Percentiles rank a stretch among this genome's conserved stretches.
Evolutionary conservation across 106 monocot species (phyloP).

Genomic region (Gastrodia elata): DNA sequence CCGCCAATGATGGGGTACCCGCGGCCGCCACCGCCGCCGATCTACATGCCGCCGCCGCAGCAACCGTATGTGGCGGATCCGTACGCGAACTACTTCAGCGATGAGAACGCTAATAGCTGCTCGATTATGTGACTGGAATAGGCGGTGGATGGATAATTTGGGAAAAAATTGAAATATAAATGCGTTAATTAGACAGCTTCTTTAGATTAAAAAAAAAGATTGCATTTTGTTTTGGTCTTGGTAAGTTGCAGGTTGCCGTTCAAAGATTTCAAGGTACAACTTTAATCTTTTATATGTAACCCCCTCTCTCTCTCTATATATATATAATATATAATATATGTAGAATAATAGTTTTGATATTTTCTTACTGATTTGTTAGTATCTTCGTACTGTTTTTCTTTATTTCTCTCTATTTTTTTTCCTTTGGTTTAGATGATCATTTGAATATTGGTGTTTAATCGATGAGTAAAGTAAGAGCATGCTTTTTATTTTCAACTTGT

Average conservation of each 20-base stretch:
- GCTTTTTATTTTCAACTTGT: background rate
- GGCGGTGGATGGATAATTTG: background rate
- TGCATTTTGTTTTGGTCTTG: background rate
- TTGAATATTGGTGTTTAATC: background rate
- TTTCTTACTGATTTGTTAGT: background rate
- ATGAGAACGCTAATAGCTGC: conserved; percentile 59
- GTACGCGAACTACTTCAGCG: conserved; percentile 42
- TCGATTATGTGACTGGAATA: conserved; percentile 42
- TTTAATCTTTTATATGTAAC: conserved; percentile 1
- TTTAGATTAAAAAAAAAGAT: conserved; percentile 5
- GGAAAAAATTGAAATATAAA: conserved; percentile 4
- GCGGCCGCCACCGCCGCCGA: conserved; percentile 12
- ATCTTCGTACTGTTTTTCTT: background rate
- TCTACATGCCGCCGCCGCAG: conserved; percentile 18
- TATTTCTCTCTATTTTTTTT: background rate
- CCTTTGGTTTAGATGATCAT: background rate
- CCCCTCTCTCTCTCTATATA: background rate
- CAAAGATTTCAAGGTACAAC: background rate
- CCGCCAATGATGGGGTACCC: conserved; percentile 24
- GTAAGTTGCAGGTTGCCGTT: conserved; percentile 4
- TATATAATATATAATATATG: background rate
- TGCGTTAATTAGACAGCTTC: conserved; percentile 3
- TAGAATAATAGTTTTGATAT: conserved; percentile 2
- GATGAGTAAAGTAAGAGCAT: background rate
- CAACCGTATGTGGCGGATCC: conserved; percentile 22